Base-by-base conservation (phyloP, 176 grass and related monocot genomes). In the Rhynchospora breviuscula region DNA sequence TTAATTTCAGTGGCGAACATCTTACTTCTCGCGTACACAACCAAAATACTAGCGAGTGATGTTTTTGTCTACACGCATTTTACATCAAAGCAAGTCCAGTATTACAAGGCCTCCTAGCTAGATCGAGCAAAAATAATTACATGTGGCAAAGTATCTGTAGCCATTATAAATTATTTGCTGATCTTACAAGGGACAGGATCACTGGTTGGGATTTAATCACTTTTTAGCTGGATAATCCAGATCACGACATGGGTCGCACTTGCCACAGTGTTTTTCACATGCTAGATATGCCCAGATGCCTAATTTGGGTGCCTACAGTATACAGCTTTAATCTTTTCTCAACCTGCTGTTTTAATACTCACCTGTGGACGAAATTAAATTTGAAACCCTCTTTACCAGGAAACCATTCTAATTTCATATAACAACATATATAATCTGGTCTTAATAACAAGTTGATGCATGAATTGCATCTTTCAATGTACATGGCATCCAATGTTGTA, bases 41-140 rank as follows among this genome's bases (percentile, higher is more conserved):
- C 45, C 21, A 75, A 26, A 72, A 73, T n/a, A 5, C 71, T 52
- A 13, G 46, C 19, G 70, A 26, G 14, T 75, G n/a, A 75, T 75
- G 70, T 26, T 49, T 10, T 76, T 76, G 71, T 54, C 69, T 49
- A n/a, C 69, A 21, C 19, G 45, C 69, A 51, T 73, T 73, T 73
- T 22, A 49, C 69, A 73, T 49, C 68, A 21, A 47, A 47, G 43
- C 68, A 72, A 3, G 1, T n/a, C 40, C 25, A 15, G 63, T 6
- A 33, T 33, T 33, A 31, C 14, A 25, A 47, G 18, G 67, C 8
- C 9, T 15, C n/a, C 8, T 69, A 40, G 35, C 35, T 17, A 79
- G 77, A 79, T 79, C 53, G 26, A 79, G 77, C 26, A 60, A 79
- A 51, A 79, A 52, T 57, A 35, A 73, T 48, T 17, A 51, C 51